These are phyloP conservation scores for Colletotrichum echinochloae DNA, from an alignment of 2,329 filamentous ascomycete genomes.

Conservation along the genomic window DNA sequence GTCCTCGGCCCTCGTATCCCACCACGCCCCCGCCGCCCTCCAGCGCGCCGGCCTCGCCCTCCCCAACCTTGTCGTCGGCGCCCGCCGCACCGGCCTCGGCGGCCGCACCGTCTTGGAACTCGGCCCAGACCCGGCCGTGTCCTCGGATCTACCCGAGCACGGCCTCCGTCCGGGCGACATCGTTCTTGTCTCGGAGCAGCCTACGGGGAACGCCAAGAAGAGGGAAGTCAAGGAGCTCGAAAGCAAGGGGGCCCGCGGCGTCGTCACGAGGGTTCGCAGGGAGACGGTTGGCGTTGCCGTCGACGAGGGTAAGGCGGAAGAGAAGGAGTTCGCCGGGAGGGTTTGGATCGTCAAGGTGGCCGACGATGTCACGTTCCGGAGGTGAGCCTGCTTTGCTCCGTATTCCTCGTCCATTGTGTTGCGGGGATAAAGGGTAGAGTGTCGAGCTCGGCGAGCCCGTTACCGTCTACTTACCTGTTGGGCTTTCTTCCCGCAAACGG, in stretches of 20 bases:
- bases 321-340: constrained; percentile 57
- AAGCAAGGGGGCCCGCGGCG: constrained; percentile 75
- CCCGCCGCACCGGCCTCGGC: constrained; percentile 88
- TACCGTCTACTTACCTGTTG: not conserved
- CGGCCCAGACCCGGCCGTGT: constrained; percentile 76
- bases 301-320: constrained; percentile 71
- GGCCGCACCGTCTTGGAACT: constrained; percentile 93
- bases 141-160: constrained; percentile 76
- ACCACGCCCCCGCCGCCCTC: constrained; percentile 75
- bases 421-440: not conserved
- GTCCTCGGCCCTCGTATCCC: constrained; percentile 74
- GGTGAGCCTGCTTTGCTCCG: constrained; percentile 52
- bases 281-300: constrained; percentile 74
- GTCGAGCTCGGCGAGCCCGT: not conserved
- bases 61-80: constrained; percentile 78
- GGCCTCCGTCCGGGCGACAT: constrained; percentile 83
- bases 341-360: constrained; percentile 76
- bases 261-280: constrained; percentile 74
- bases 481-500: too few species aligned
- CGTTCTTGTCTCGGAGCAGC: constrained; percentile 80
- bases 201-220: constrained; percentile 78
- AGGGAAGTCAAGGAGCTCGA: constrained; percentile 78
- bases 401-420: not conserved
- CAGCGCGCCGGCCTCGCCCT: constrained; percentile 84
- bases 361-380: constrained; percentile 74